Evolutionary conservation across 495 filamentous ascomycete species (phyloP).

Genomic region (Tuber brumale): DNA sequence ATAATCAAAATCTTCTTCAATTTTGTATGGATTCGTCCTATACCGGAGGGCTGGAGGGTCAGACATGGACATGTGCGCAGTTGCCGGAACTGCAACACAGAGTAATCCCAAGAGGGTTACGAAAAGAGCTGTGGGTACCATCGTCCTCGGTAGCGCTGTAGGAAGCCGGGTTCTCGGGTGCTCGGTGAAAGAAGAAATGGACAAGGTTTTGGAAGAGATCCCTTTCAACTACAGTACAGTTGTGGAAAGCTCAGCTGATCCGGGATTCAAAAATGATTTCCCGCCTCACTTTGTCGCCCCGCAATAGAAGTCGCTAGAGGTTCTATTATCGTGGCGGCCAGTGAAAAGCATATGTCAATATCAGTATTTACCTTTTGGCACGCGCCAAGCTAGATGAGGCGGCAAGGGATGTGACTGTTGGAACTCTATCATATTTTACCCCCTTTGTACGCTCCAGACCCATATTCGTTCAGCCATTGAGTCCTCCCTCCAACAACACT

Average conservation of each 20-base stretch:
- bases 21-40: slow-evolving; percentile 51
- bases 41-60: slow-evolving; percentile 53
- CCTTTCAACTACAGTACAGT: background rate
- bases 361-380: background rate
- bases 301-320: slow-evolving; percentile 1
- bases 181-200: background rate
- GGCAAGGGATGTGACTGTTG: background rate
- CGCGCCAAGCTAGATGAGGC: background rate
- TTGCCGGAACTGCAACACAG: slow-evolving; percentile 24
- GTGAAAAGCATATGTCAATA: slow-evolving; percentile 1
- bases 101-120: slow-evolving; percentile 17
- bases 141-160: slow-evolving; percentile 3
- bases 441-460: background rate
- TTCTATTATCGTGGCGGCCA: background rate
- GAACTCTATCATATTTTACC: background rate
- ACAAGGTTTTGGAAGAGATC: slow-evolving; percentile 7
- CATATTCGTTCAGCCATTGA: background rate
- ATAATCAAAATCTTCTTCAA: slow-evolving; percentile 49
- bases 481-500: background rate
- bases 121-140: slow-evolving; percentile 13
- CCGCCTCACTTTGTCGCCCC: slow-evolving; percentile 8
- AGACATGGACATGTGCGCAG: slow-evolving; percentile 58
- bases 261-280: background rate
- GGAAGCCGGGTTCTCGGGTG: background rate
- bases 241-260: background rate